Conservation (phyloP, 176 grass and related monocot genomes). For the Hsuehochloa calcarea region DNA sequence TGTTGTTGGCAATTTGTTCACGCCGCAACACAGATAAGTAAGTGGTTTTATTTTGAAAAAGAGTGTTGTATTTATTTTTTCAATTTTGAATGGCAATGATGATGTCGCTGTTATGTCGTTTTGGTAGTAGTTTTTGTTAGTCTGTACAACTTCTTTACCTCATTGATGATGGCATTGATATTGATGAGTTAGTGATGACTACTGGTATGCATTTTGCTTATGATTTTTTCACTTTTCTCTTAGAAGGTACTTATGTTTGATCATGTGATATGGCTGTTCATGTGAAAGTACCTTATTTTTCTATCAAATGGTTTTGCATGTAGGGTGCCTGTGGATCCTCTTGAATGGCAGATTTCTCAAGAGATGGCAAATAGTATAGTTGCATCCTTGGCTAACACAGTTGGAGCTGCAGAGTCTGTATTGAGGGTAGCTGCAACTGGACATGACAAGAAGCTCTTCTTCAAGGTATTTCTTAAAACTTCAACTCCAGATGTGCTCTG, state of each 20-base stretch:
- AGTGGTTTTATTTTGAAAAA: not conserved
- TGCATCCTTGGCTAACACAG: slow-evolving; percentile 90
- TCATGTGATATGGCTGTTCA: not conserved
- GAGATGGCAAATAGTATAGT: slow-evolving; percentile 88
- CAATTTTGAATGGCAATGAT: not conserved
- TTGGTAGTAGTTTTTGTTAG: not conserved
- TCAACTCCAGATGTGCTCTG: not conserved
- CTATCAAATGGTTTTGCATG: slow-evolving; percentile 9
- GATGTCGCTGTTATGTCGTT: not conserved
- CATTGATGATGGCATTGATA: not conserved
- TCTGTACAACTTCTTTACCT: not conserved
- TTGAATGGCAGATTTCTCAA: slow-evolving; percentile 94
- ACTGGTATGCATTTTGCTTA: not conserved
- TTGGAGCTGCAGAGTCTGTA: slow-evolving; percentile 91
- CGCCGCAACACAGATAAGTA: not conserved
- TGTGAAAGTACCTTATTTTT: slow-evolving; percentile 1
- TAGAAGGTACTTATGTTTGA: not conserved
- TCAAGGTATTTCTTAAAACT: slow-evolving; percentile 62
- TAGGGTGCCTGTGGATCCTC: slow-evolving; percentile 95
- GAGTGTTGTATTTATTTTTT: not conserved
- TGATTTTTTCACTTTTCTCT: not conserved
- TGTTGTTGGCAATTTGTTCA: not conserved
- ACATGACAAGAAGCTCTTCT: slow-evolving; percentile 85
- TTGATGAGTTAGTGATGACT: not conserved
- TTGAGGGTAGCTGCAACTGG: slow-evolving; percentile 88